Conservation (phyloP, 306 rosid species). For the Canavalia ensiformis region DNA sequence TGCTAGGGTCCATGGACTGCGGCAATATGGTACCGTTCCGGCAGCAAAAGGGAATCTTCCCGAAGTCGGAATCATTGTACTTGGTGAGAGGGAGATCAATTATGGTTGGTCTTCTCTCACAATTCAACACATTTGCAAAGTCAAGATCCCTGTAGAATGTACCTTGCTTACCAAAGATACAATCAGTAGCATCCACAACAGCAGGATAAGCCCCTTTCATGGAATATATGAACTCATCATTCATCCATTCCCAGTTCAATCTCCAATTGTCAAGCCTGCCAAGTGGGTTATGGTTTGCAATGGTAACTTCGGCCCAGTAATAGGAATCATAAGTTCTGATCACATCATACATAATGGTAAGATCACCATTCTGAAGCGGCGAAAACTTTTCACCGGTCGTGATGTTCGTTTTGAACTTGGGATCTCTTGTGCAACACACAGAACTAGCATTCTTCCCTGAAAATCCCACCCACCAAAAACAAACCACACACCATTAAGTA, state of each 20-base stretch:
- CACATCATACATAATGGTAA: slow-evolving; percentile 91
- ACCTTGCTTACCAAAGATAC: slow-evolving; percentile 81
- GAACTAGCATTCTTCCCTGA: slow-evolving; percentile 71
- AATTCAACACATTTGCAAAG: slow-evolving; percentile 78
- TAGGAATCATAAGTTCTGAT: slow-evolving; percentile 65
- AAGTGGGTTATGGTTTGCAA: slow-evolving; percentile 83
- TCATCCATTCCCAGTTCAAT: slow-evolving; percentile 97
- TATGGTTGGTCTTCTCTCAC: slow-evolving; percentile 81
- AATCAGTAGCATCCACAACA: slow-evolving; percentile 79
- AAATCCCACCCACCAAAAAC: neutral
- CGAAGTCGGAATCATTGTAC: slow-evolving; percentile 76
- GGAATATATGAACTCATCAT: slow-evolving; percentile 71
- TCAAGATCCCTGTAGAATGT: slow-evolving; percentile 59
- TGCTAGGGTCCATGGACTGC: slow-evolving; percentile 75
- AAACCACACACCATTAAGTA: slow-evolving; percentile 6
- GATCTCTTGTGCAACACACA: slow-evolving; percentile 78
- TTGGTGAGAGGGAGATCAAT: slow-evolving; percentile 85
- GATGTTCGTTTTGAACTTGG: slow-evolving; percentile 65
- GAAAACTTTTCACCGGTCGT: slow-evolving; percentile 61
- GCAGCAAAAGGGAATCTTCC: slow-evolving; percentile 86
- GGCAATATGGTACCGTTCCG: slow-evolving; percentile 97
- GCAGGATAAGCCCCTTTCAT: slow-evolving; percentile 97
- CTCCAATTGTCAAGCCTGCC: slow-evolving; percentile 97
- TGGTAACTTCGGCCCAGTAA: slow-evolving; percentile 87
- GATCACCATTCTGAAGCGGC: slow-evolving; percentile 91